These are phyloP conservation scores for Leccinum uliginosum DNA, from an alignment of 768 basidiomycete genomes.

Conservation along the genomic window DNA sequence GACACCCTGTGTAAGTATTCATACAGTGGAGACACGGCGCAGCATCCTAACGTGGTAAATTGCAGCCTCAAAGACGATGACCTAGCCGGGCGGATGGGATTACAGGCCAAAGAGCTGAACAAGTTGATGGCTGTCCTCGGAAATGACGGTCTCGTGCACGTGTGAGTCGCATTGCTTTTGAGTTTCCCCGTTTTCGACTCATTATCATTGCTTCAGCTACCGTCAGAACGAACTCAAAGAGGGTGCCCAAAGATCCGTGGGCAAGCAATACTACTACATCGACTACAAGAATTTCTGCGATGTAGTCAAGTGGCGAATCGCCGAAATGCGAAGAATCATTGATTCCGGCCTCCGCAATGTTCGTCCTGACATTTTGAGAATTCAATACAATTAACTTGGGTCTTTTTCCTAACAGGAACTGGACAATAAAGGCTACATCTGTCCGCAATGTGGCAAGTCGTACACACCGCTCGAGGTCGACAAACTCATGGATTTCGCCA, in stretches of 20 bases:
- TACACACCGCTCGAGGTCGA: constrained; percentile 86
- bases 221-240: constrained; percentile 91
- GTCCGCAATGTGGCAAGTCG: constrained; percentile 78
- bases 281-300: constrained; percentile 95
- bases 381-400: background rate
- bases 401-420: constrained; percentile 59
- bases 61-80: constrained; percentile 89
- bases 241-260: constrained; percentile 81
- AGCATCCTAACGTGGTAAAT: background rate
- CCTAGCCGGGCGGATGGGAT: constrained; percentile 83
- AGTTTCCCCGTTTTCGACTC: constrained; percentile 2
- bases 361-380: constrained; percentile 21
- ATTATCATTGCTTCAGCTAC: constrained; percentile 35
- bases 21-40: constrained; percentile 11
- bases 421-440: constrained; percentile 96
- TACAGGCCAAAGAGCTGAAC: constrained; percentile 85
- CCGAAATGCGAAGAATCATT: constrained; percentile 86
- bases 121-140: constrained; percentile 82
- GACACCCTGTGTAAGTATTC: constrained; percentile 88
- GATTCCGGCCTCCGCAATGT: constrained; percentile 90
- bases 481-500: constrained; percentile 69
- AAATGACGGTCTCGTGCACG: constrained; percentile 71
- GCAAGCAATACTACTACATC: constrained; percentile 93
- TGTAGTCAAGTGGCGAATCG: constrained; percentile 96
- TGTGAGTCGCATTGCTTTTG: constrained; percentile 44